Percentiles rank a stretch among this genome's conserved stretches.
Evolutionary conservation across 208 protist species (phyloP).

Genomic region (Leishmania lainsoni): DNA sequence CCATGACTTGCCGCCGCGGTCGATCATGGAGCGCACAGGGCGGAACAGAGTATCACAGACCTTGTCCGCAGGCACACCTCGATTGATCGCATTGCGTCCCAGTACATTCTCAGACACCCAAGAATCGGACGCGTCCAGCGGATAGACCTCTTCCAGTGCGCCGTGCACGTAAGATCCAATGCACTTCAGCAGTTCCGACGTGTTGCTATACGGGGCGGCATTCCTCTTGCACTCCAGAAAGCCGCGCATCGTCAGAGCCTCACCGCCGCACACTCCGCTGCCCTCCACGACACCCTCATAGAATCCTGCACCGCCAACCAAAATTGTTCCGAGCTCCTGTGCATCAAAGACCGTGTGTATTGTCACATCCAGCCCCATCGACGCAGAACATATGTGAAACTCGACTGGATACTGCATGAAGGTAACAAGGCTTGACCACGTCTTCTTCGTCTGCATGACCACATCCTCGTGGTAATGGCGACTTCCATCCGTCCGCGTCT

Average conservation of each 20-base stretch:
- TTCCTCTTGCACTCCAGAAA: slow-evolving; percentile 52
- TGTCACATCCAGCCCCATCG: slow-evolving; percentile 32
- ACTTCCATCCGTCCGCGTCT: slow-evolving; percentile 24
- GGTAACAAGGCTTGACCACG: slow-evolving; percentile 57
- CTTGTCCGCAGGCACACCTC: slow-evolving; percentile 26
- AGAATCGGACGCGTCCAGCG: slow-evolving; percentile 29
- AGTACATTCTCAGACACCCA: slow-evolving; percentile 62
- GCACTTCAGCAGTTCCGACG: slow-evolving; percentile 39
- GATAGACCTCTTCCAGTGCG: slow-evolving; percentile 45
- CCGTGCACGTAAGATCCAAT: slow-evolving; percentile 39
- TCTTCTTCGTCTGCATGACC: slow-evolving; percentile 30
- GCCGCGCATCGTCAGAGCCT: slow-evolving; percentile 29
- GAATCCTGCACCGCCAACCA: slow-evolving; percentile 47
- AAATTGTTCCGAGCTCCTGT: slow-evolving; percentile 57
- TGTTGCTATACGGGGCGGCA: slow-evolving; percentile 19
- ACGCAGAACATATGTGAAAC: slow-evolving; percentile 31
- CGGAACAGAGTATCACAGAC: slow-evolving; percentile 55
- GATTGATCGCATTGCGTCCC: slow-evolving; percentile 23
- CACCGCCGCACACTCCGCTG: slow-evolving; percentile 24
- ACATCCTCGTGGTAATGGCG: slow-evolving; percentile 30
- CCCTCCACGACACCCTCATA: slow-evolving; percentile 52
- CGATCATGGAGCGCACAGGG: slow-evolving; percentile 60
- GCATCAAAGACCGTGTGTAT: slow-evolving; percentile 37
- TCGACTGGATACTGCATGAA: slow-evolving; percentile 49
- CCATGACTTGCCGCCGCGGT: slow-evolving; percentile 70